Conservation (phyloP, 192 early-diverging fungal genomes). For the Coemansia sp. region DNA sequence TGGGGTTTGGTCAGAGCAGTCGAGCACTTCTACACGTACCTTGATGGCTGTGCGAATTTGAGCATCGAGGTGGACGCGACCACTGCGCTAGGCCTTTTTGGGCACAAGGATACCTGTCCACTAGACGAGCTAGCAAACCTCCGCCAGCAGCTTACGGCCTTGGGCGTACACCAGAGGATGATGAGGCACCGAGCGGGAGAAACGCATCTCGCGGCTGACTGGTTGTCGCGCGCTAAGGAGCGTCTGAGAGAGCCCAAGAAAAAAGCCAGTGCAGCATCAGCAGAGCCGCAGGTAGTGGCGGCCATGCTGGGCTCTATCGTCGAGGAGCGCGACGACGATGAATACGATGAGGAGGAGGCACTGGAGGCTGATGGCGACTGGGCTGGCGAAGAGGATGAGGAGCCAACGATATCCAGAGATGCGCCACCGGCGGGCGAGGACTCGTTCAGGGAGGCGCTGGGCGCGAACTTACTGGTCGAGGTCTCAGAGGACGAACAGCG, state of each 20-base stretch:
- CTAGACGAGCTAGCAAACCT: background rate
- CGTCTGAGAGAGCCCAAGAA: background rate
- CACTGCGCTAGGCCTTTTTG: background rate
- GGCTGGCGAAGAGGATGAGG: background rate
- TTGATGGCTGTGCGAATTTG: constrained; percentile 15
- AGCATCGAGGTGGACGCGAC: constrained; percentile 12
- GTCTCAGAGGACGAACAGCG: background rate
- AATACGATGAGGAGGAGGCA: background rate
- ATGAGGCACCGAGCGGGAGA: constrained; percentile 1
- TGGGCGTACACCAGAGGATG: constrained; percentile 16
- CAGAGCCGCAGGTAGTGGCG: background rate
- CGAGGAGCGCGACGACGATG: background rate
- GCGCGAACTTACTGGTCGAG: background rate
- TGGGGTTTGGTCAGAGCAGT: constrained; percentile 1
- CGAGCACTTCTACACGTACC: constrained; percentile 6
- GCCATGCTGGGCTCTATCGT: background rate
- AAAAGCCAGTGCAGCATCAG: background rate
- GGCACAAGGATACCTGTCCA: background rate
- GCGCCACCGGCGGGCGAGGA: background rate
- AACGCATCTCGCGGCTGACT: constrained; percentile 11
- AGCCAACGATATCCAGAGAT: background rate
- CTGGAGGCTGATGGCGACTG: background rate
- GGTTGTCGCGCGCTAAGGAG: constrained; percentile 10
- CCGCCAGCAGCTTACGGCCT: background rate
- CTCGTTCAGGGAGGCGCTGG: background rate